These are phyloP conservation scores for Oryza officinalis DNA, from an alignment of 176 grass and related monocot species.

Conservation along the genomic window DNA sequence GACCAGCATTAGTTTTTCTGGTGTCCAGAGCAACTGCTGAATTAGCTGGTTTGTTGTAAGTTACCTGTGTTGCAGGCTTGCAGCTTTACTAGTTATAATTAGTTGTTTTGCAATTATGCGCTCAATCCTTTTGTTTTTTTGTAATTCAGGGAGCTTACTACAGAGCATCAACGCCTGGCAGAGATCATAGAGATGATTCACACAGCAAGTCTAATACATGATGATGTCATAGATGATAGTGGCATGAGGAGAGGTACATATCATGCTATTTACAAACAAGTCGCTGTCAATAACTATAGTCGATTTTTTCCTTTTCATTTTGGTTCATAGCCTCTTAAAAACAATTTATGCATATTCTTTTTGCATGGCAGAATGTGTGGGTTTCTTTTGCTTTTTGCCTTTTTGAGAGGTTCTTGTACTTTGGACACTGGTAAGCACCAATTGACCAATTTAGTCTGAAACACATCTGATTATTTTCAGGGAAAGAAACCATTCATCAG, in stretches of 20 bases:
- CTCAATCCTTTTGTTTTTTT: slow-evolving; percentile 27
- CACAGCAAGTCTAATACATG: slow-evolving; percentile 98
- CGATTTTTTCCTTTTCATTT: not conserved
- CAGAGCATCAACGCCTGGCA: slow-evolving; percentile 76
- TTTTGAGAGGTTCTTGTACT: not conserved
- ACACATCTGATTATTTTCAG: slow-evolving; percentile 36
- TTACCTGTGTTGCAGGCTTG: slow-evolving; percentile 13
- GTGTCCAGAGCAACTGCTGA: slow-evolving; percentile 90
- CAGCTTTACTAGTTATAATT: not conserved
- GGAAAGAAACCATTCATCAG: slow-evolving; percentile 90
- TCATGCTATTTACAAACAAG: slow-evolving; percentile 19
- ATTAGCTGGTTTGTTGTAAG: slow-evolving; percentile 73
- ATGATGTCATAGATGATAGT: slow-evolving; percentile 96
- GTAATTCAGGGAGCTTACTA: slow-evolving; percentile 73
- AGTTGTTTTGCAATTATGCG: not conserved
- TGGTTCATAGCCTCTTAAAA: slow-evolving; percentile 21
- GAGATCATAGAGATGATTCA: slow-evolving; percentile 99
- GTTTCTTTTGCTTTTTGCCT: not conserved
- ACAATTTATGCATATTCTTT: not conserved
- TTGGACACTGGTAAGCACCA: not conserved
- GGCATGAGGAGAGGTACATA: slow-evolving; percentile 82
- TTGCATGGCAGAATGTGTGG: not conserved
- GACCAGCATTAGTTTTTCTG: slow-evolving; percentile 95
- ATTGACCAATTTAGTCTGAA: slow-evolving; percentile 17
- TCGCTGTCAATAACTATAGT: not conserved